phyloP scores from a whole-genome alignment of 2,329 filamentous ascomycete species.

The Hymenoscyphus linearis region DNA sequence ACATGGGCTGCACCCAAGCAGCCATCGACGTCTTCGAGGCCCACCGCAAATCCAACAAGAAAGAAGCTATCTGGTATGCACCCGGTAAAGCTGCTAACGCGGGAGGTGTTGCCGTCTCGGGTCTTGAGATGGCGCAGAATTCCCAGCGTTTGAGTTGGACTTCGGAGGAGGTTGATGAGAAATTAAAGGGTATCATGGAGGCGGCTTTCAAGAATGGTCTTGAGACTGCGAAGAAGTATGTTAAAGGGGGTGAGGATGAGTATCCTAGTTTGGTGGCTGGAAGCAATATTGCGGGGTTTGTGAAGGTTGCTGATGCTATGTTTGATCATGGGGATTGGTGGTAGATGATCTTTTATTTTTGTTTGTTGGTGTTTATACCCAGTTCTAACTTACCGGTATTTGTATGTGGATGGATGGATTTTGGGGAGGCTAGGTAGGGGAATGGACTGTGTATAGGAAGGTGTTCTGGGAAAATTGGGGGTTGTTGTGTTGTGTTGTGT shows the following conservation, averaged over 20 bases:
- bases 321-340: conserved; percentile 96
- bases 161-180: conserved; percentile 80
- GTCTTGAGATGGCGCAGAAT: conserved; percentile 99
- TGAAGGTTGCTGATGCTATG: conserved; percentile 94
- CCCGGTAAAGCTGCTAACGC: conserved; percentile 97
- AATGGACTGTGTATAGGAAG: background rate
- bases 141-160: conserved; percentile 82
- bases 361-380: background rate
- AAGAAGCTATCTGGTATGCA: conserved; percentile 82
- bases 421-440: too few relatives aligned
- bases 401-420: background rate
- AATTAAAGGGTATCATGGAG: conserved; percentile 94
- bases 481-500: too few relatives aligned
- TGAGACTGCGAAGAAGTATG: conserved; percentile 83
- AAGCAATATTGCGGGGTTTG: conserved; percentile 95
- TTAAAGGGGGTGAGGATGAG: conserved; percentile 71
- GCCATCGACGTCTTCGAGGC: conserved; percentile 92
- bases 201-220: conserved; percentile 86
- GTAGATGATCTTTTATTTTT: conserved; percentile 31
- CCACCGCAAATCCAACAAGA: conserved; percentile 63
- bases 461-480: background rate
- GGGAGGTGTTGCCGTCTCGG: conserved; percentile 93
- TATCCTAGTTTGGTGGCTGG: conserved; percentile 87
- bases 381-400: too few relatives aligned
- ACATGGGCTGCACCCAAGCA: conserved; percentile 97